A percentile compares a stretch with the other conserved stretches of the same genome.
Conservation (phyloP, 2,329 filamentous ascomycete species). For the Clarireedia homoeocarpa region DNA sequence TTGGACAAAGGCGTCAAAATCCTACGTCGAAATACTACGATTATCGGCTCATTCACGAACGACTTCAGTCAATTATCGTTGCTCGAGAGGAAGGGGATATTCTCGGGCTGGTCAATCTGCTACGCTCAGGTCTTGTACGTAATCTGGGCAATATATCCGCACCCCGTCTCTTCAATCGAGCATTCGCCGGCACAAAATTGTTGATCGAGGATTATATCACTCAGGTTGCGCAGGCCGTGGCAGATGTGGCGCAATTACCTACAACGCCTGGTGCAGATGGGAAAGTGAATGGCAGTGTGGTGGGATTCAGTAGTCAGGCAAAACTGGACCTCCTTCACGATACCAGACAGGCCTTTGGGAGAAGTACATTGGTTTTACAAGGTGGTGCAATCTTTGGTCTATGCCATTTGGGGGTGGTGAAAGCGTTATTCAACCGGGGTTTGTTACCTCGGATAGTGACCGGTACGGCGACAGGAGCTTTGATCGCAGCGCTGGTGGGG, state of each 20-base stretch:
- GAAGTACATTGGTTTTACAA: slow-evolving; percentile 78
- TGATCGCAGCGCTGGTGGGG: slow-evolving; percentile 82
- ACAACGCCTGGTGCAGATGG: slow-evolving; percentile 40
- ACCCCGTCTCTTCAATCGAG: slow-evolving; percentile 72
- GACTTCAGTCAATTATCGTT: slow-evolving; percentile 61
- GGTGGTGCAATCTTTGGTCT: slow-evolving; percentile 87
- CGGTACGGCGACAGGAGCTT: slow-evolving; percentile 80
- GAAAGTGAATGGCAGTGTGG: slow-evolving; percentile 31
- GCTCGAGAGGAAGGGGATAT: slow-evolving; percentile 66
- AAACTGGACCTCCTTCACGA: slow-evolving; percentile 85
- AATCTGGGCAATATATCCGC: slow-evolving; percentile 89
- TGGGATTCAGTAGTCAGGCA: slow-evolving; percentile 35
- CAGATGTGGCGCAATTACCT: slow-evolving; percentile 63
- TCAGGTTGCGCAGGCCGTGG: slow-evolving; percentile 72
- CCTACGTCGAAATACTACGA: slow-evolving; percentile 77
- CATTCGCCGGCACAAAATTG: slow-evolving; percentile 82
- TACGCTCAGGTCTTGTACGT: slow-evolving; percentile 71
- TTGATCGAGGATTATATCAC: slow-evolving; percentile 87
- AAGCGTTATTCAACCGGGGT: slow-evolving; percentile 72
- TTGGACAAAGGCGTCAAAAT: slow-evolving; percentile 61
- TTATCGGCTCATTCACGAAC: slow-evolving; percentile 72
- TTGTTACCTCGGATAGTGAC: slow-evolving; percentile 85
- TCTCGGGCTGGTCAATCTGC: slow-evolving; percentile 65
- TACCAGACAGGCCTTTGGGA: slow-evolving; percentile 79
- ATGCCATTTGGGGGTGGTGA: slow-evolving; percentile 85